Percentiles rank a stretch among this genome's conserved stretches.
phyloP scores from a whole-genome alignment of 108 stramenopile species.

The Phaeodactylum tricornutum region DNA sequence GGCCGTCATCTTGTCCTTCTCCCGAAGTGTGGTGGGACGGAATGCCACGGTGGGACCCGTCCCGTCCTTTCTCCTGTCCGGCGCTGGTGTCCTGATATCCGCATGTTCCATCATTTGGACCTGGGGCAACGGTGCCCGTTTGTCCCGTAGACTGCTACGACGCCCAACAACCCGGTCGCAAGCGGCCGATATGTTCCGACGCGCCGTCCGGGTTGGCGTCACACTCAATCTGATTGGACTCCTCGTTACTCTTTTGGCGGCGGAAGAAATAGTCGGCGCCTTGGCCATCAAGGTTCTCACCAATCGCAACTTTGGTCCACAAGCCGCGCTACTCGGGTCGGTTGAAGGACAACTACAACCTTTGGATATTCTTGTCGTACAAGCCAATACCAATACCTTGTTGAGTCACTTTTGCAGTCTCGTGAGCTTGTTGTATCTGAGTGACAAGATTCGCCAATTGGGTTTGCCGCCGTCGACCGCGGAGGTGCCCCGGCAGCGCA shows the following conservation, averaged over 20 bases:
- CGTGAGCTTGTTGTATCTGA: constrained; percentile 54
- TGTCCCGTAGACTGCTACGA: constrained; percentile 46
- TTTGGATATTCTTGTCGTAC: constrained; percentile 82
- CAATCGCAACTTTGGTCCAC: constrained; percentile 17
- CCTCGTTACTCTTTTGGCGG: constrained; percentile 68
- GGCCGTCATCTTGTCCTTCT: constrained; percentile 69
- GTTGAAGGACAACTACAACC: constrained; percentile 57
- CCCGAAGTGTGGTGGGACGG: constrained; percentile 22
- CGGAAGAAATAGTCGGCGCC: constrained; percentile 84
- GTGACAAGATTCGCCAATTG: too few species aligned
- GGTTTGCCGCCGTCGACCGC: too few species aligned
- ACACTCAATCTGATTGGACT: constrained; percentile 77
- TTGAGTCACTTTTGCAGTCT: constrained; percentile 83
- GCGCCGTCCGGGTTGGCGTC: constrained; percentile 56
- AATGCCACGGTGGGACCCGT: neutral
- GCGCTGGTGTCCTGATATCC: constrained; percentile 36
- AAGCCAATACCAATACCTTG: constrained; percentile 90
- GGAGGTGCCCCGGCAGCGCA: too few species aligned
- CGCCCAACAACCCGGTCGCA: constrained; percentile 29
- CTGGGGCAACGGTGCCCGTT: constrained; percentile 60
- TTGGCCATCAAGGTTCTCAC: constrained; percentile 80
- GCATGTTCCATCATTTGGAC: constrained; percentile 71
- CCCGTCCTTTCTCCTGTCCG: constrained; percentile 60
- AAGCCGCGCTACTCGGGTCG: constrained; percentile 21
- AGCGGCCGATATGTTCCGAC: constrained; percentile 63